phyloP scores from a whole-genome alignment of 2,329 filamentous ascomycete species.

The Colletotrichum lentis region DNA sequence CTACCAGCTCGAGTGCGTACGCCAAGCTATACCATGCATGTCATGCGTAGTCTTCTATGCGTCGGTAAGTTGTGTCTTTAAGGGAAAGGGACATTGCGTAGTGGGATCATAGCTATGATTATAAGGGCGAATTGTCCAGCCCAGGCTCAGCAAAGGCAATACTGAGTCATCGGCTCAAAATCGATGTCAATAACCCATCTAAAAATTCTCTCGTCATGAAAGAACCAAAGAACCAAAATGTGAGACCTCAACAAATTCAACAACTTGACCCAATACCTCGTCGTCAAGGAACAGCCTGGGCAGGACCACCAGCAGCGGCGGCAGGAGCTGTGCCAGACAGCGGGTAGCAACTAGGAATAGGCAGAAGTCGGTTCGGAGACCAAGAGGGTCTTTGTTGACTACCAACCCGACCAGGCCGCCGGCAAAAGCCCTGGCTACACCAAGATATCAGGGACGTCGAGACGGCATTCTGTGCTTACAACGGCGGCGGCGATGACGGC shows the following conservation, averaged over 20 bases:
- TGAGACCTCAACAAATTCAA: constrained; percentile 41
- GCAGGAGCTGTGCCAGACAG: background rate
- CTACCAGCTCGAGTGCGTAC: constrained; percentile 1
- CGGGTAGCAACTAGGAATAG: constrained; percentile 20
- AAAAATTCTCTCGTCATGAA: too few relatives aligned
- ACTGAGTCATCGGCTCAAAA: background rate
- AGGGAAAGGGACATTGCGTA: background rate
- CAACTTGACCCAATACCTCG: constrained; percentile 40
- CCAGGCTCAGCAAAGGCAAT: too few relatives aligned
- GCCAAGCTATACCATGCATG: constrained; percentile 19
- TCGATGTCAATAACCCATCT: background rate
- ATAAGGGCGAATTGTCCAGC: background rate
- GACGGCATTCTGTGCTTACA: constrained; percentile 45
- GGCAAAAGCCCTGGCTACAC: constrained; percentile 35
- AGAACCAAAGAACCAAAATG: constrained; percentile 34
- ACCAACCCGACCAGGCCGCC: constrained; percentile 29
- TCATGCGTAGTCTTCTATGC: too few relatives aligned
- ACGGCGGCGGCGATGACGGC: constrained; percentile 34
- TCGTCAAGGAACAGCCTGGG: constrained; percentile 32
- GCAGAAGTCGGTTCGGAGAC: constrained; percentile 31
- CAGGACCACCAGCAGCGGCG: constrained; percentile 24
- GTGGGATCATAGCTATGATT: background rate
- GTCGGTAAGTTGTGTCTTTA: too few relatives aligned
- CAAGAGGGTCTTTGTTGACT: constrained; percentile 33
- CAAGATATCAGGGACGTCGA: constrained; percentile 38